These are phyloP conservation scores for Eucalyptus leucophloia DNA, from an alignment of 345 rosid genomes.

Conservation along the genomic window DNA sequence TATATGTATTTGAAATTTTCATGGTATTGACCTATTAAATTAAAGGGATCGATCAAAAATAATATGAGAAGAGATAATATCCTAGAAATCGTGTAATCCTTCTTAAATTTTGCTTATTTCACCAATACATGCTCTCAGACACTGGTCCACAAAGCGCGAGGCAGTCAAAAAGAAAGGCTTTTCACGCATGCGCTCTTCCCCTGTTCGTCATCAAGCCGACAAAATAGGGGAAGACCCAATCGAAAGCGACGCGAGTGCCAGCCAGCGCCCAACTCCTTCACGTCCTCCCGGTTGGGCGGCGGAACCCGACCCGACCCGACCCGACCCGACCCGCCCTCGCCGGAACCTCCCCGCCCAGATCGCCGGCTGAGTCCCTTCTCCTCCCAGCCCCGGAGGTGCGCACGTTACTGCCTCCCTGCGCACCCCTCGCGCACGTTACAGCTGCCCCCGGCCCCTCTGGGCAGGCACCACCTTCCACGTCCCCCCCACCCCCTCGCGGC, in stretches of 20 bases:
- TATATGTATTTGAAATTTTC: fast-evolving
- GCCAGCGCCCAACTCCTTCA: background rate
- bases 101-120: background rate
- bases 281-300: background rate
- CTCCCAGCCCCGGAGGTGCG: background rate
- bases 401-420: conserved; percentile 4
- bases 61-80: background rate
- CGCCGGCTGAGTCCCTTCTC: background rate
- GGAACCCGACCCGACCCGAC: conserved; percentile 8
- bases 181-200: background rate
- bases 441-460: background rate
- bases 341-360: background rate
- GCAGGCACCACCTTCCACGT: background rate
- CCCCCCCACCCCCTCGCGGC: background rate
- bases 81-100: background rate
- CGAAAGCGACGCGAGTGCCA: background rate
- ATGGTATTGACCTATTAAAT: background rate
- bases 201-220: background rate
- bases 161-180: background rate
- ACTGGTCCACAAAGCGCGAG: background rate
- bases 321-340: background rate
- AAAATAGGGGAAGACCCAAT: background rate
- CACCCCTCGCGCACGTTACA: background rate
- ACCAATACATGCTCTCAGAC: background rate
- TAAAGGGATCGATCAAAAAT: background rate